Base-by-base conservation (phyloP, 192 early-diverging fungal species). In the Coemansia sp. region DNA sequence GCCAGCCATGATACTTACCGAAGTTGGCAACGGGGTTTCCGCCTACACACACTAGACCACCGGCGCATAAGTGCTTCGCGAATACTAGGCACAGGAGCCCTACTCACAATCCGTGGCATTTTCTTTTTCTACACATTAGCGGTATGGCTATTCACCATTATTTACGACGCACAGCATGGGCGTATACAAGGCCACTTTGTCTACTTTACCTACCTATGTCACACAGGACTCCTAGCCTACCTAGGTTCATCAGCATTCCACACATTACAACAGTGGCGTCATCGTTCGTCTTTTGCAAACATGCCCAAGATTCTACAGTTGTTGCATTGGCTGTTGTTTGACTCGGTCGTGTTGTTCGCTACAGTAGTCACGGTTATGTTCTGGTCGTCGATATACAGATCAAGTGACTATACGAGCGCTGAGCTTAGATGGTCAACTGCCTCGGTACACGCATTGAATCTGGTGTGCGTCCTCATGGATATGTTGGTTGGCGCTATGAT, bases 281-380 rank as follows among this genome's bases (percentile, higher is more conserved):
- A 17, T 60, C 60, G 17, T 12, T 36, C 48, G 11, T 66, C 60
- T 17, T 84, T 84, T 36, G 14, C 31, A 5, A 6, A 12, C 8
- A 75, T 84, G 70, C 67, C 73, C 9, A 59, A 27, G 7, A 62
- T 62, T 5, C 48, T 84, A 12, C 81, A 73, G 69, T 68, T 84
- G 17, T 53, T 78, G 41, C 81, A 84, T 50, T 84, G 81, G 76
- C 67, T 84, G 29, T 42, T 84, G 25, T 84, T 69, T n/a, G 73
- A 69, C 23, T 75, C 76, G 5, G 73, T 66, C 4, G 15, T 78
- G 46, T 27, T 76, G 48, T 84, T 63, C 64, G 68, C 81, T 7
- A 62, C 67, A 3, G 45, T 78, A 2, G 76, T 84, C 4, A 73
- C 73, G 1, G 44, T 63, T 0, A 12, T 84, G 58, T 84, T 73